These are phyloP conservation scores for Thoreauomyces humboldtii DNA, from an alignment of 192 early-diverging fungal species.

Conservation along the genomic window DNA sequence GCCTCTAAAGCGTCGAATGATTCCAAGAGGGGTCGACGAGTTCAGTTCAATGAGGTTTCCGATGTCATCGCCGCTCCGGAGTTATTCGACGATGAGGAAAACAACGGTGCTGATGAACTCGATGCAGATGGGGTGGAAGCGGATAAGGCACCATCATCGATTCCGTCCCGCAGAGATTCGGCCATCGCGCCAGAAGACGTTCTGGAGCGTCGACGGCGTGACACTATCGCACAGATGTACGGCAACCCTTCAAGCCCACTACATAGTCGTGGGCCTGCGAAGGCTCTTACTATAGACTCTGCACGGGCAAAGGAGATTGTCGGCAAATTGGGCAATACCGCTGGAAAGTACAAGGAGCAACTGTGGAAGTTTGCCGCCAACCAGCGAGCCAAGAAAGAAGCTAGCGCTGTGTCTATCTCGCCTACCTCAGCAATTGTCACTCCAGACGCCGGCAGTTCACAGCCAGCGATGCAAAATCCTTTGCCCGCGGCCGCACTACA, in stretches of 20 bases:
- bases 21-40: background rate
- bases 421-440: background rate
- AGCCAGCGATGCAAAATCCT: background rate
- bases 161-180: too few relatives aligned
- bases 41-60: conserved; percentile 5
- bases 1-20: background rate
- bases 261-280: background rate
- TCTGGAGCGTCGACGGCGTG: conserved; percentile 1
- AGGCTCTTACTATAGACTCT: background rate
- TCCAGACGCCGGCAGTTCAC: background rate
- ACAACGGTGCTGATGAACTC: background rate
- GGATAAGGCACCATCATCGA: background rate
- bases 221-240: conserved; percentile 6
- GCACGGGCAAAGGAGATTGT: conserved; percentile 1
- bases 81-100: background rate
- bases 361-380: background rate
- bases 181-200: background rate
- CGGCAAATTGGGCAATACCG: background rate
- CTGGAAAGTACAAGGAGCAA: background rate
- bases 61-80: background rate
- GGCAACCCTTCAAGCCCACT: background rate
- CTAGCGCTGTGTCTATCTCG: background rate
- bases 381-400: background rate
- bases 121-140: background rate
- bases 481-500: background rate